Percentiles rank a stretch among this genome's conserved stretches.
Conservation (phyloP, 2,329 filamentous ascomycete species). For the Pseudonectria foliicola region DNA sequence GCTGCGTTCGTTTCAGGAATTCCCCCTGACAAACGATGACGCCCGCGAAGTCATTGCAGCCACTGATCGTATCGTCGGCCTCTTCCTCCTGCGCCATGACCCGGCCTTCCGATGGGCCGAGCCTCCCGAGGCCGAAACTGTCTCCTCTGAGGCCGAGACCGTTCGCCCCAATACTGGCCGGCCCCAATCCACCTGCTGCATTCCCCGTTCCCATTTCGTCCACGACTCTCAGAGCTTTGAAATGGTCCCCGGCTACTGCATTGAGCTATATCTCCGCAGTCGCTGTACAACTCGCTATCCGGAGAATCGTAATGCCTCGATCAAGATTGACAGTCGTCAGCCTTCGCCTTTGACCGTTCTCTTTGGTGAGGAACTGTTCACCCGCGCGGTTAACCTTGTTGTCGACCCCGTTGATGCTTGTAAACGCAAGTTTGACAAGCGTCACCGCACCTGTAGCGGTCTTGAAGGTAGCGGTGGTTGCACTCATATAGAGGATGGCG, state of each 20-base stretch:
- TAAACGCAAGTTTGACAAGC: constrained; percentile 34
- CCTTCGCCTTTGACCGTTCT: constrained; percentile 39
- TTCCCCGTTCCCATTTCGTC: constrained; percentile 39
- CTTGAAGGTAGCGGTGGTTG: constrained; percentile 31
- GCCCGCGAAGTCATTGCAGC: constrained; percentile 41
- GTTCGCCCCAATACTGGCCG: constrained; percentile 33
- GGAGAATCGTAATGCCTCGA: constrained; percentile 30
- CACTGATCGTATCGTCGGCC: constrained; percentile 43
- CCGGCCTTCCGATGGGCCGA: constrained; percentile 41
- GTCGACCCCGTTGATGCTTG: constrained; percentile 34
- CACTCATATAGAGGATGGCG: constrained; percentile 35
- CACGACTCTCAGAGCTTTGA: constrained; percentile 21
- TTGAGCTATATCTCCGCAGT: constrained; percentile 39
- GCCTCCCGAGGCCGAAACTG: constrained; percentile 32
- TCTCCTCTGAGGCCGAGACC: constrained; percentile 30
- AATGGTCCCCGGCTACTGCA: constrained; percentile 40
- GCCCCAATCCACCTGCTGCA: constrained; percentile 38
- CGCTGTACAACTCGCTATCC: constrained; percentile 27
- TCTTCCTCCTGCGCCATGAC: constrained; percentile 45
- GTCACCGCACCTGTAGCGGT: constrained; percentile 29
- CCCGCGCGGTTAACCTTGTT: constrained; percentile 35
- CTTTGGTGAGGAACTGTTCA: constrained; percentile 40
- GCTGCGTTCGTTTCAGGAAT: constrained; percentile 44
- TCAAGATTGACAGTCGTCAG: constrained; percentile 41
- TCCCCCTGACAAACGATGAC: constrained; percentile 34